Percentiles rank a stretch among this genome's conserved stretches.
Evolutionary conservation across 768 basidiomycete species (phyloP).

Genomic region (Lactarius psammicola): DNA sequence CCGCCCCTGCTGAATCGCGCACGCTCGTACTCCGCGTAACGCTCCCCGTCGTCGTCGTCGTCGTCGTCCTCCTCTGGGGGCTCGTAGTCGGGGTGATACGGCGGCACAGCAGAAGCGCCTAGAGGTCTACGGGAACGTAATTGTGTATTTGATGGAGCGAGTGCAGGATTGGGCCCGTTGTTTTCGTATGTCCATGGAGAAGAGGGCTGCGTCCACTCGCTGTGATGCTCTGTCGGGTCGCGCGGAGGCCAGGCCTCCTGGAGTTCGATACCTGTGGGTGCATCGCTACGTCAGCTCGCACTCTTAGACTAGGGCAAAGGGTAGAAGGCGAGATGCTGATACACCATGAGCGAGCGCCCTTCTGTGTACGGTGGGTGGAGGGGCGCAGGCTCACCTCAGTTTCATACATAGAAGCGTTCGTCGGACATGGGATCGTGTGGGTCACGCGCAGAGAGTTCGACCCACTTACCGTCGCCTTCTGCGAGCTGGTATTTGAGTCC

Average conservation of each 20-base stretch:
- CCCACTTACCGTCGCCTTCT: conserved; percentile 72
- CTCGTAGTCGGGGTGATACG: conserved; percentile 75
- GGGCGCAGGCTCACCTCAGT: conserved; percentile 11
- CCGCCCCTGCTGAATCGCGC: conserved; percentile 12
- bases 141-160: conserved; percentile 52
- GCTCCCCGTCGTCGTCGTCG: conserved; percentile 30
- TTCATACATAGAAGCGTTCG: conserved; percentile 14
- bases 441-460: conserved; percentile 38
- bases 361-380: neutral
- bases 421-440: neutral
- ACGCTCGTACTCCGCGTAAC: conserved; percentile 26
- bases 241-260: conserved; percentile 64
- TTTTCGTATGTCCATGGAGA: conserved; percentile 89
- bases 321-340: neutral
- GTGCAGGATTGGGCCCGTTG: conserved; percentile 68
- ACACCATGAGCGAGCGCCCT: conserved; percentile 15
- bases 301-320: neutral
- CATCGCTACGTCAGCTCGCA: conserved; percentile 5
- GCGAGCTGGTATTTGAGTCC: conserved; percentile 79
- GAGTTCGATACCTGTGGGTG: conserved; percentile 13
- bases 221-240: conserved; percentile 49
- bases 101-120: conserved; percentile 54
- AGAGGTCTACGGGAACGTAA: conserved; percentile 32
- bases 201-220: conserved; percentile 48
- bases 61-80: conserved; percentile 36